Conservation (phyloP, 2,329 filamentous ascomycete species). For the Talaromyces piceae region DNA sequence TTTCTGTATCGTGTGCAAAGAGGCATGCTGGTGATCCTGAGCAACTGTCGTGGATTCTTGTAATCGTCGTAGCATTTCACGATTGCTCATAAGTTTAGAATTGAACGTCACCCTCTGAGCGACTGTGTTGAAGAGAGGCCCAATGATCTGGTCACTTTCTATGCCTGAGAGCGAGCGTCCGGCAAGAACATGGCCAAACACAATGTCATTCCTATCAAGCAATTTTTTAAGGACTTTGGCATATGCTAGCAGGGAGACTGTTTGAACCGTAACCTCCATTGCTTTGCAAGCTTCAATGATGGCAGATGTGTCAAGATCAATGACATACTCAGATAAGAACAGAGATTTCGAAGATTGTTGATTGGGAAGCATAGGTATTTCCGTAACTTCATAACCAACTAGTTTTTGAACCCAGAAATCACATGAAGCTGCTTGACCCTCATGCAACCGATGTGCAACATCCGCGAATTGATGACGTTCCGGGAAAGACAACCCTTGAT, state of each 20-base stretch:
- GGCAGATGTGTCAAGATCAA: constrained; percentile 15
- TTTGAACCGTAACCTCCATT: constrained; percentile 25
- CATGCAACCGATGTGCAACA: constrained; percentile 48
- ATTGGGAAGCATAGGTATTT: constrained; percentile 15
- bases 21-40: constrained; percentile 45
- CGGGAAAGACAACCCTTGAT: constrained; percentile 13
- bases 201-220: constrained; percentile 26
- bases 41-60: constrained; percentile 40
- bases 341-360: constrained; percentile 11
- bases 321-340: constrained; percentile 14
- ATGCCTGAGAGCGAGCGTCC: constrained; percentile 32
- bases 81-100: constrained; percentile 33
- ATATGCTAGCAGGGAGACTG: constrained; percentile 22
- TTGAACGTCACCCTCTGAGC: constrained; percentile 29
- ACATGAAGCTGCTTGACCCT: constrained; percentile 38
- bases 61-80: constrained; percentile 30
- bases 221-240: constrained; percentile 22
- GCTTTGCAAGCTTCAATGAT: constrained; percentile 17
- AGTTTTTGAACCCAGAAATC: constrained; percentile 19
- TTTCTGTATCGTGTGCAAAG: constrained; percentile 44
- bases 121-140: constrained; percentile 35
- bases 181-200: constrained; percentile 35
- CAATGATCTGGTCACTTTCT: constrained; percentile 32
- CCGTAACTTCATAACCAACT: constrained; percentile 16
- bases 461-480: constrained; percentile 23